Conservation (phyloP, 2,329 filamentous ascomycete genomes). For the Fusarium udum region DNA sequence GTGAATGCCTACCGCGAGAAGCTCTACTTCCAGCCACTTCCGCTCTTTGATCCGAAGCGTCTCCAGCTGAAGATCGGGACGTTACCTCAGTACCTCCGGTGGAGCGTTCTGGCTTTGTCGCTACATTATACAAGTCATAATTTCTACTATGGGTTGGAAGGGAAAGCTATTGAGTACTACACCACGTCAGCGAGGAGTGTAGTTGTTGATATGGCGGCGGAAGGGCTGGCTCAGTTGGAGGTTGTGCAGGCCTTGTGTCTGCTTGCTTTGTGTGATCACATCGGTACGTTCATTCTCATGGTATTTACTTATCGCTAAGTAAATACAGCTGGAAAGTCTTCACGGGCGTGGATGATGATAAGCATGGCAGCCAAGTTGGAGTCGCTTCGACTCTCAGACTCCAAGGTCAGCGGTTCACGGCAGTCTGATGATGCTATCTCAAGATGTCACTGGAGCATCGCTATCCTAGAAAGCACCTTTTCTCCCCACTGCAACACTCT, state of each 20-base stretch:
- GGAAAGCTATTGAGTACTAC: slow-evolving; percentile 38
- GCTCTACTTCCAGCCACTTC: slow-evolving; percentile 31
- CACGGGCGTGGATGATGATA: slow-evolving; percentile 40
- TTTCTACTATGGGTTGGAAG: slow-evolving; percentile 29
- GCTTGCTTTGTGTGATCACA: slow-evolving; percentile 33
- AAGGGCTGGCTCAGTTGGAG: slow-evolving; percentile 21
- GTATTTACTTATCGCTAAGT: neutral
- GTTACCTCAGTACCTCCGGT: slow-evolving; percentile 34
- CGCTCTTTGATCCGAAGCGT: slow-evolving; percentile 12
- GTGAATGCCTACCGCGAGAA: slow-evolving; percentile 26
- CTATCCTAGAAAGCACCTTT: slow-evolving; percentile 26
- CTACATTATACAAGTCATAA: slow-evolving; percentile 18
- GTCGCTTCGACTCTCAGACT: slow-evolving; percentile 13
- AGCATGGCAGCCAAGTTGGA: slow-evolving; percentile 34
- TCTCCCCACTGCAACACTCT: slow-evolving; percentile 13
- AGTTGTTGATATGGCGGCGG: slow-evolving; percentile 24
- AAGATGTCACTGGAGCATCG: slow-evolving; percentile 37
- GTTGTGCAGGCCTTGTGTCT: slow-evolving; percentile 35
- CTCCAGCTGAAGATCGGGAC: slow-evolving; percentile 11
- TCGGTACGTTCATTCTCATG: neutral
- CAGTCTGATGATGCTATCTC: slow-evolving; percentile 1
- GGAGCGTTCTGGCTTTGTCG: slow-evolving; percentile 27
- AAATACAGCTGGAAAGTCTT: slow-evolving; percentile 15
- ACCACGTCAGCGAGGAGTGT: slow-evolving; percentile 25
- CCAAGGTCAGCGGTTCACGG: neutral